A percentile compares a stretch with the other conserved stretches of the same genome.
Evolutionary conservation across 208 protist genomes (phyloP).

Genomic region (Tritrichomonas foetus): DNA sequence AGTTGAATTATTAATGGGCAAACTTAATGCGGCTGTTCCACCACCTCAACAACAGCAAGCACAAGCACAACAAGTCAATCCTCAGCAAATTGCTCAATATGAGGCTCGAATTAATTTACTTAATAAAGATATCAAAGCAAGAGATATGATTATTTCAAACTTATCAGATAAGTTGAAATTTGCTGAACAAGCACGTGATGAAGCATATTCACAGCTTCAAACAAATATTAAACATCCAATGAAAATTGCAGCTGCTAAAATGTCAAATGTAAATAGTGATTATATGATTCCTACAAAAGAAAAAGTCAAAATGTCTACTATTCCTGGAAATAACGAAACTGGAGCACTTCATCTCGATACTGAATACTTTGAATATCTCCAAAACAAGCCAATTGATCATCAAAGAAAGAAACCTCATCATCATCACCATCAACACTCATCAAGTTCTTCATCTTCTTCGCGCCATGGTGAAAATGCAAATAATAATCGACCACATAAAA

Average conservation of each 20-base stretch:
- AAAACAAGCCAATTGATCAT: background rate
- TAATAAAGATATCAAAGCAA: conserved; percentile 10
- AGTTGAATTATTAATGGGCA: background rate
- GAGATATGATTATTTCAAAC: background rate
- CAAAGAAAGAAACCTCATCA: background rate
- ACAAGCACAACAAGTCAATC: background rate
- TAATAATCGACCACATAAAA: background rate
- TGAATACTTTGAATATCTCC: background rate
- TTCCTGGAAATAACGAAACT: background rate
- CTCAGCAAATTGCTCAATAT: background rate
- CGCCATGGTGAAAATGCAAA: background rate
- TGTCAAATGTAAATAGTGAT: background rate
- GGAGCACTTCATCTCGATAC: background rate
- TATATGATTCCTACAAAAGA: background rate
- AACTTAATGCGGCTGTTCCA: background rate
- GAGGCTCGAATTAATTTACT: conserved; percentile 17
- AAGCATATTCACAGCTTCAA: background rate
- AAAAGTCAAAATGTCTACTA: background rate
- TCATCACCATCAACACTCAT: background rate
- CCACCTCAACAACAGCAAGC: background rate
- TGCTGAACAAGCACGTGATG: background rate
- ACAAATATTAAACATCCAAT: background rate
- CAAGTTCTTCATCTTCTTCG: no score
- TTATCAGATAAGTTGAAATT: background rate
- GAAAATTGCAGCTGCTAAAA: background rate